phyloP scores from a whole-genome alignment of 768 basidiomycete species.

The Boletus reticuloceps region DNA sequence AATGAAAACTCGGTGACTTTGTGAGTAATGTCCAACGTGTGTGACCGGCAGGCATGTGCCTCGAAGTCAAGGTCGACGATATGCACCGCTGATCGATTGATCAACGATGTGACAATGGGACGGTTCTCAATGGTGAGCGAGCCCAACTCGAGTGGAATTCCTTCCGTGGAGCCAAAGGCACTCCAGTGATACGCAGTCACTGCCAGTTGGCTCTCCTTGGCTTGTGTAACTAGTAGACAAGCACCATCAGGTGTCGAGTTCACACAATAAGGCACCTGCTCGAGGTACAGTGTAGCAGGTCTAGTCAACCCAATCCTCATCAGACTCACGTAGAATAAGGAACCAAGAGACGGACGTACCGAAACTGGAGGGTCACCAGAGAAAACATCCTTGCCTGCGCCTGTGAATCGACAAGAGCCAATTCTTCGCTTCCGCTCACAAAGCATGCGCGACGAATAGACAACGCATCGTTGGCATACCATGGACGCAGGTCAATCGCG shows the following conservation, averaged over 20 bases:
- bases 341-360: not conserved
- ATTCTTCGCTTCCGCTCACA: conserved; percentile 49
- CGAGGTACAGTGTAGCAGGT: conserved; percentile 43
- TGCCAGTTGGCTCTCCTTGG: conserved; percentile 3
- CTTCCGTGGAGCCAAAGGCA: conserved; percentile 51
- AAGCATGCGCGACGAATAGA: conserved; percentile 41
- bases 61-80: conserved; percentile 25
- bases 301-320: conserved; percentile 24
- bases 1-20: too few species aligned
- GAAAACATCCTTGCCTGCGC: conserved; percentile 51
- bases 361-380: conserved; percentile 43
- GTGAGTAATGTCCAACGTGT: too few species aligned
- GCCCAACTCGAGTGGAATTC: conserved; percentile 39
- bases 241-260: conserved; percentile 55
- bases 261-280: conserved; percentile 27
- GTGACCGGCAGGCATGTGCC: too few species aligned
- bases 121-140: conserved; percentile 18
- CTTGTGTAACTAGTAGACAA: conserved; percentile 42
- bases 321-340: not conserved
- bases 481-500: conserved; percentile 38
- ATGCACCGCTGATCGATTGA: conserved; percentile 41
- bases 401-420: conserved; percentile 46
- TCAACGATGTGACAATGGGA: conserved; percentile 44
- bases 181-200: conserved; percentile 52
- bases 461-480: conserved; percentile 35